These are phyloP conservation scores for Leccinum uliginosum DNA, from an alignment of 768 basidiomycete species.

Conservation along the genomic window DNA sequence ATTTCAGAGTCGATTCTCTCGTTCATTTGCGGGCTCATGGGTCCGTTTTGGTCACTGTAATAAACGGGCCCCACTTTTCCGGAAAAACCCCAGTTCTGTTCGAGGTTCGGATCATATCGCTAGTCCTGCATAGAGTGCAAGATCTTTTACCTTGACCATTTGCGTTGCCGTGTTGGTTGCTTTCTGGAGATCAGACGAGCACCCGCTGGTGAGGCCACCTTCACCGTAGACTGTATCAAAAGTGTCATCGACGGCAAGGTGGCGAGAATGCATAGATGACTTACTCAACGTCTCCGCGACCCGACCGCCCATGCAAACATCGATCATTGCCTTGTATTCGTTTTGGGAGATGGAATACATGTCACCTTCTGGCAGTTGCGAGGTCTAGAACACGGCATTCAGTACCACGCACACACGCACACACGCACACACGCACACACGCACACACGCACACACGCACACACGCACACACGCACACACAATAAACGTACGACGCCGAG, in stretches of 20 bases:
- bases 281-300: slow-evolving; percentile 88
- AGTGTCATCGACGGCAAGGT: slow-evolving; percentile 7
- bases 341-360: slow-evolving; percentile 64
- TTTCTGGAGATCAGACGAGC: slow-evolving; percentile 77
- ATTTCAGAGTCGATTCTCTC: slow-evolving; percentile 90
- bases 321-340: slow-evolving; percentile 78
- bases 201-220: slow-evolving; percentile 88
- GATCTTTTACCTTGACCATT: slow-evolving; percentile 79
- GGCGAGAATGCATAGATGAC: slow-evolving; percentile 16
- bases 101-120: background rate
- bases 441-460: too few species aligned
- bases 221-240: slow-evolving; percentile 67
- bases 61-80: slow-evolving; percentile 77
- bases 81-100: slow-evolving; percentile 75
- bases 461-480: background rate
- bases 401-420: slow-evolving; percentile 5
- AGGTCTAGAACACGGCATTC: slow-evolving; percentile 43
- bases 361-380: slow-evolving; percentile 74
- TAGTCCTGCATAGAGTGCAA: background rate
- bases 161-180: slow-evolving; percentile 76
- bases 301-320: slow-evolving; percentile 91
- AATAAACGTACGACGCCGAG: slow-evolving; percentile 68
- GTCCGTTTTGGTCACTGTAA: slow-evolving; percentile 67
- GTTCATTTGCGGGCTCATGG: slow-evolving; percentile 69
- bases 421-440: too few species aligned